A percentile compares a stretch with the other conserved stretches of the same genome.
Conservation (phyloP, 495 filamentous ascomycete genomes). For the Thermochaetoides thermophila region DNA sequence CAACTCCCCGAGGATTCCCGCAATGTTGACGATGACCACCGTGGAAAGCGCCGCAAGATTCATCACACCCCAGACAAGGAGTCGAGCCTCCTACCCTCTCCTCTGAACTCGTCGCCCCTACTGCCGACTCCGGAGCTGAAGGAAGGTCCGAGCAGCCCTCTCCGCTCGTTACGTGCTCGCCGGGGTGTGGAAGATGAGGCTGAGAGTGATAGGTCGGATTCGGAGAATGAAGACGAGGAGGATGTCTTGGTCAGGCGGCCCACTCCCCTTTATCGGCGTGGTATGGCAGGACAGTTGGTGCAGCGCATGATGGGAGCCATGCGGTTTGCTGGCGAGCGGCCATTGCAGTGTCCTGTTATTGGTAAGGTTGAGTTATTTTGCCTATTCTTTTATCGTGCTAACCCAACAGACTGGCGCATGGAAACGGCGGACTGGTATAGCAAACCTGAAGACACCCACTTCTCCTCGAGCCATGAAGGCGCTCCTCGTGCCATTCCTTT, state of each 20-base stretch:
- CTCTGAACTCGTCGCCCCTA: conserved; percentile 13
- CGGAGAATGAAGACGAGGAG: conserved; percentile 17
- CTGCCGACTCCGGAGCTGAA: conserved; percentile 15
- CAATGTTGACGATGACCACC: too few species aligned
- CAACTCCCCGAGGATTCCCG: conserved; percentile 9
- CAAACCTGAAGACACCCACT: conserved; percentile 46
- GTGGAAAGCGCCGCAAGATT: conserved; percentile 29
- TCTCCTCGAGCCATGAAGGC: conserved; percentile 39
- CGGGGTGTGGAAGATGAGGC: conserved; percentile 14
- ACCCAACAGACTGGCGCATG: conserved; percentile 47
- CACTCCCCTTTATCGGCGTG: conserved; percentile 22
- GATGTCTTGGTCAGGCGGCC: conserved; percentile 5
- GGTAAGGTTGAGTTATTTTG: conserved; percentile 5
- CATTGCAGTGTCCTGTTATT: conserved; percentile 21
- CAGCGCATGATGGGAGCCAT: conserved; percentile 27
- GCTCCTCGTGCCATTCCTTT: conserved; percentile 57
- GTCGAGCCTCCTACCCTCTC: conserved; percentile 13
- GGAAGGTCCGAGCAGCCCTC: conserved; percentile 21
- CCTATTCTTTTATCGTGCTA: background rate
- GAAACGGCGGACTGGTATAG: conserved; percentile 62
- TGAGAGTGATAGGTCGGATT: conserved; percentile 13
- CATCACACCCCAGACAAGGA: conserved; percentile 14
- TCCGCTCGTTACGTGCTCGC: conserved; percentile 18
- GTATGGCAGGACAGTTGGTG: conserved; percentile 26
- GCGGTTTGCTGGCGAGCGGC: conserved; percentile 19